Evolutionary conservation across 495 filamentous ascomycete genomes (phyloP), one percentile per base, ranked within the genome.

Genomic region (Xylaria scruposa): DNA sequence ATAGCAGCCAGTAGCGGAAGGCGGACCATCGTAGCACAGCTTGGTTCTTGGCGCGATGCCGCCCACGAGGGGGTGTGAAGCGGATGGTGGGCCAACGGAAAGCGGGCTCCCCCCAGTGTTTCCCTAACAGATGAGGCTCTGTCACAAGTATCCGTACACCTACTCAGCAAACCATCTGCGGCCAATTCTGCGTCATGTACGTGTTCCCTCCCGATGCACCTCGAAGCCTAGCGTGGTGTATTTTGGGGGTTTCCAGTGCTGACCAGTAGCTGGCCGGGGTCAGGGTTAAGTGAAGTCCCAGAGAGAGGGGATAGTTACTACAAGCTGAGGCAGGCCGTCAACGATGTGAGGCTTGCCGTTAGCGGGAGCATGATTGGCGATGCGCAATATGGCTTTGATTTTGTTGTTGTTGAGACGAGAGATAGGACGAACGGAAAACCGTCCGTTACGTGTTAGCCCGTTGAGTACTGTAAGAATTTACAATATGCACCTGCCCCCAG

Each of bases 61-160:
- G 31, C 31, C 58, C 58, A 36, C 40, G 12, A 38, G 40, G 33
- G 53, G 54, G 40, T 67, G 71, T 70, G 61, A 70, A 72, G 76
- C 72, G 72, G 74, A 63, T 65, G 47, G 46, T 67, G 47, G 70
- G 71, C 65, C 74, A 72, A 70, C 75, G 70, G 54, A 62, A 31
- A 68, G 54, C 64, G 49, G 49, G 53, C 40, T 51, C 8, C 51
- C 38, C 51, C 38, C 47, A 33, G 67, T 76, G 68, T 70, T 64
- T 58, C 74, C 71, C 71, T 75, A 76, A 70, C 74, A 74, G 74
- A 76, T 78, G 76, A 76, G 76, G 76, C 76, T 78, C 76, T 78
- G 67, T 73, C 36, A 44, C 33, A 72, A 73, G 76, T 74, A 78
- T 53, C 58, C 67, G 33, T 38, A 36, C n/a, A n/a, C n/a, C n/a